These are phyloP conservation scores for Stagonosporopsis chrysanthemi DNA, from an alignment of 2,329 filamentous ascomycete genomes.

Conservation along the genomic window DNA sequence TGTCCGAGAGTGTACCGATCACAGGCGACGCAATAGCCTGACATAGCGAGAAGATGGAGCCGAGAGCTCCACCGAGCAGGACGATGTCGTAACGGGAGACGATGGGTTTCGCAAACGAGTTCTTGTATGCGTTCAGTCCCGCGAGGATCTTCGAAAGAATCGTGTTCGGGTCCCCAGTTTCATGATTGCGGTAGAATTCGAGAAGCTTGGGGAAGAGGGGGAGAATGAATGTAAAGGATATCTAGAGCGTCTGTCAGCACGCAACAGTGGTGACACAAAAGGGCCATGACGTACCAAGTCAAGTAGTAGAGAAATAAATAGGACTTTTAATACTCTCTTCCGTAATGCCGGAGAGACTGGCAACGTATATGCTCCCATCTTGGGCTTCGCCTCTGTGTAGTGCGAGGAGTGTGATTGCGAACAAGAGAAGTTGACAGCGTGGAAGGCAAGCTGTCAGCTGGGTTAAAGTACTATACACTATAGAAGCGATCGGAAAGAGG, in stretches of 20 bases:
- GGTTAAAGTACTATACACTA: slow-evolving; percentile 19
- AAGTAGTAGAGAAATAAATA: slow-evolving; percentile 87
- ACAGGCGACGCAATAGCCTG: slow-evolving; percentile 92
- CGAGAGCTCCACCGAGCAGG: slow-evolving; percentile 88
- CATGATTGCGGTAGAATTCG: slow-evolving; percentile 91
- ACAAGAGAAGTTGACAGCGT: slow-evolving; percentile 20
- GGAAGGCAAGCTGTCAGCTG: slow-evolving; percentile 21
- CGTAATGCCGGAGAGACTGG: slow-evolving; percentile 60
- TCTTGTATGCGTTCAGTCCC: slow-evolving; percentile 93
- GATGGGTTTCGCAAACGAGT: slow-evolving; percentile 88
- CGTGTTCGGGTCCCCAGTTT: slow-evolving; percentile 66
- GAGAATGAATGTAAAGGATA: slow-evolving; percentile 98
- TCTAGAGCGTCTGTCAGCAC: slow-evolving; percentile 60
- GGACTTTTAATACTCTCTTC: slow-evolving; percentile 83
- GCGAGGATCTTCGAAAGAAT: slow-evolving; percentile 80
- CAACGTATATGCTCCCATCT: slow-evolving; percentile 29
- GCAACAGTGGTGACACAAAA: slow-evolving; percentile 19
- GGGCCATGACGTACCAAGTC: slow-evolving; percentile 74
- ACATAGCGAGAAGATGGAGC: slow-evolving; percentile 90
- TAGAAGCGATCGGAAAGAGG: slow-evolving; percentile 28
- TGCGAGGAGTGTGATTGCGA: not conserved
- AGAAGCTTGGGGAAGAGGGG: slow-evolving; percentile 95
- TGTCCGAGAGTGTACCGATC: slow-evolving; percentile 88
- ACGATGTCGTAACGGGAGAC: slow-evolving; percentile 98
- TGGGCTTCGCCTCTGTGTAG: slow-evolving; percentile 1